phyloP scores from a whole-genome alignment of 1,139 yeast genomes.

The Lodderomyces elongisporus region DNA sequence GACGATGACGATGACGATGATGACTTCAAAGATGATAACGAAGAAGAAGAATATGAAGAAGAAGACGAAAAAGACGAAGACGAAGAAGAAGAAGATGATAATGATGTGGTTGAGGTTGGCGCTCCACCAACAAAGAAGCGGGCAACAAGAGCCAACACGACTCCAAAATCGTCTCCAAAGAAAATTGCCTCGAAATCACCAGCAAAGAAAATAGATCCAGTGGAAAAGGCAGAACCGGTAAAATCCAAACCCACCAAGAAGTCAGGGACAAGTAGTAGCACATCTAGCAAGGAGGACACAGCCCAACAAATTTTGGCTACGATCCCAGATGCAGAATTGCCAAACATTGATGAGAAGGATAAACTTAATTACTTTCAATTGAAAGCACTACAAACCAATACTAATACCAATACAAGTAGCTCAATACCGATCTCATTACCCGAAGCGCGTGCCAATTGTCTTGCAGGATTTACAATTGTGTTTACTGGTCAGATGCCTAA shows the following conservation, averaged over 20 bases:
- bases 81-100: slow-evolving; percentile 12
- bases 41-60: slow-evolving; percentile 5
- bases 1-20: slow-evolving; percentile 11
- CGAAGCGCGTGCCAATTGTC: slow-evolving; percentile 75
- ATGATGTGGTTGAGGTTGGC: slow-evolving; percentile 5
- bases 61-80: slow-evolving; percentile 12
- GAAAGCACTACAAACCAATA: slow-evolving; percentile 6
- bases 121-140: not conserved
- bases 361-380: slow-evolving; percentile 49
- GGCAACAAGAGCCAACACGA: slow-evolving; percentile 1
- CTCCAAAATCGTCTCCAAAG: slow-evolving; percentile 8
- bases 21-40: slow-evolving; percentile 11
- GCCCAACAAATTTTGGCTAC: slow-evolving; percentile 1
- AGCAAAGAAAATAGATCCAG: slow-evolving; percentile 4
- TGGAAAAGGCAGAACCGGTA: slow-evolving; percentile 4
- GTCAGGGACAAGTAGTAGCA: too few relatives aligned
- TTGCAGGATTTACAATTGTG: slow-evolving; percentile 83
- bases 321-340: slow-evolving; percentile 68
- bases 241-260: too few relatives aligned
- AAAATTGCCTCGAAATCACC: slow-evolving; percentile 3
- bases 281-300: slow-evolving; percentile 5
- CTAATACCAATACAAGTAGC: slow-evolving; percentile 26
- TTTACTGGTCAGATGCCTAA: slow-evolving; percentile 88
- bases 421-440: slow-evolving; percentile 46
- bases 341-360: slow-evolving; percentile 47